Evolutionary conservation across 2,329 filamentous ascomycete species (phyloP), one percentile per base, ranked within the genome.

Genomic region (Chaetomiaceae sp.): DNA sequence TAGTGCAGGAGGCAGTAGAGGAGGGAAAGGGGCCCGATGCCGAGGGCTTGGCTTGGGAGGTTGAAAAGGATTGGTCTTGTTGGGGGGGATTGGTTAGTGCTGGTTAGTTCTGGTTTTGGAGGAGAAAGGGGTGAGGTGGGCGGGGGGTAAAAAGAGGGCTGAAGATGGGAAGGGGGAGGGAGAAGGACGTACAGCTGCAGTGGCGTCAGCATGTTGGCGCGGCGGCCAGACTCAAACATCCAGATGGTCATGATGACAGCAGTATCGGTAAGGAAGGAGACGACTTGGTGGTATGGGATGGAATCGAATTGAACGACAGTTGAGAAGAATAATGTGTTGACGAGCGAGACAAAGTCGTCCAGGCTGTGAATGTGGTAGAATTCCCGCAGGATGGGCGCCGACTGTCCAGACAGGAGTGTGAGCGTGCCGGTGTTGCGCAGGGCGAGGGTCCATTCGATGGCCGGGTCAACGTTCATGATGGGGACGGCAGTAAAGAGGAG

Each of bases 1-100:
- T 59, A 59, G 45, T 59, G 55, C 3, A 56, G 33, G 38, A 54
- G 45, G 45, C 47, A 53, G 51, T 56, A 59, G 27, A 55, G 5
- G 3, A 55, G 55, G 3, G 44, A 17, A 16, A 54, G 21, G 34
- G 52, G 17, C 34, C 50, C 57, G 5, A 56, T 44, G 35, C 55
- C 54, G 27, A 56, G 2, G 25, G 56, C 8, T 16, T 59, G 57
- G 30, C 51, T 46, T n/a, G 44, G 21, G 34, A 48, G n/a, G 30
- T 44, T 19, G 43, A 55, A 58, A 13, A 59, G 13, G 27, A 27
- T 42, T 13, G 57, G 55, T 10, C 55, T 56, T n/a, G n/a, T n/a
- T n/a, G n/a, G n/a, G n/a, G n/a, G n/a, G n/a, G n/a, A n/a, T n/a
- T n/a, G n/a, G n/a, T n/a, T n/a, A n/a, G n/a, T n/a, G n/a, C n/a